phyloP scores from a whole-genome alignment of 345 rosid genomes.

The Punica granatum region DNA sequence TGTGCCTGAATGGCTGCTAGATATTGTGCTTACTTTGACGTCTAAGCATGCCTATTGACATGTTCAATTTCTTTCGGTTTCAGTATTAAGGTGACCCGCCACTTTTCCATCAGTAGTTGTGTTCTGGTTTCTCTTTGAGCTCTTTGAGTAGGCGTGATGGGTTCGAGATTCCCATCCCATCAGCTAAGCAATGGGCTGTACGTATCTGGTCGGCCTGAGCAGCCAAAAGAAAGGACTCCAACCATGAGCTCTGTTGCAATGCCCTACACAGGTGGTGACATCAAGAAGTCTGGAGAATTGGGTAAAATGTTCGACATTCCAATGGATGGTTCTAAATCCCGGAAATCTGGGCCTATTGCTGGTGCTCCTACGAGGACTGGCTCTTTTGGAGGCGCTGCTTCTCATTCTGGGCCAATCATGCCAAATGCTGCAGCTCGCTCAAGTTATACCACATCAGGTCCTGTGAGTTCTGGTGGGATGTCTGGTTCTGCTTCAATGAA shows the following conservation, averaged over 20 bases:
- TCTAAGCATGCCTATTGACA: neutral
- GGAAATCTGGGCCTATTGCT: conserved; percentile 93
- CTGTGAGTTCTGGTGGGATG: conserved; percentile 47
- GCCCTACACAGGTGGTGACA: conserved; percentile 97
- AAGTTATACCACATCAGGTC: conserved; percentile 62
- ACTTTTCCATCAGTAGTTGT: neutral
- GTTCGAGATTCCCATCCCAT: conserved; percentile 87
- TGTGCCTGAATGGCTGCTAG: neutral
- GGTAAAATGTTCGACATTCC: conserved; percentile 97
- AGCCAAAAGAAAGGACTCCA: conserved; percentile 75
- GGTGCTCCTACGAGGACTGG: conserved; percentile 80
- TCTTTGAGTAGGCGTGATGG: conserved; percentile 40
- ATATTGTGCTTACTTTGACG: neutral
- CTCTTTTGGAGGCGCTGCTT: conserved; percentile 77
- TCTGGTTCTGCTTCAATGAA: conserved; percentile 75
- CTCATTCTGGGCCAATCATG: conserved; percentile 77
- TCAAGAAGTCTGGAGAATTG: conserved; percentile 85
- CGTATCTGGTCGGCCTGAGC: conserved; percentile 92
- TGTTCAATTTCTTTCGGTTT: neutral
- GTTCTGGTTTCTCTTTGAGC: neutral
- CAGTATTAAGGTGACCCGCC: neutral
- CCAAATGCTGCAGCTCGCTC: conserved; percentile 73
- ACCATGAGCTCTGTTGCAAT: conserved; percentile 83
- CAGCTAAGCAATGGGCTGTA: conserved; percentile 83
- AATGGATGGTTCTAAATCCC: conserved; percentile 53